Evolutionary conservation across 768 basidiomycete genomes (phyloP).

Genomic region (Gautieria morchelliformis): DNA sequence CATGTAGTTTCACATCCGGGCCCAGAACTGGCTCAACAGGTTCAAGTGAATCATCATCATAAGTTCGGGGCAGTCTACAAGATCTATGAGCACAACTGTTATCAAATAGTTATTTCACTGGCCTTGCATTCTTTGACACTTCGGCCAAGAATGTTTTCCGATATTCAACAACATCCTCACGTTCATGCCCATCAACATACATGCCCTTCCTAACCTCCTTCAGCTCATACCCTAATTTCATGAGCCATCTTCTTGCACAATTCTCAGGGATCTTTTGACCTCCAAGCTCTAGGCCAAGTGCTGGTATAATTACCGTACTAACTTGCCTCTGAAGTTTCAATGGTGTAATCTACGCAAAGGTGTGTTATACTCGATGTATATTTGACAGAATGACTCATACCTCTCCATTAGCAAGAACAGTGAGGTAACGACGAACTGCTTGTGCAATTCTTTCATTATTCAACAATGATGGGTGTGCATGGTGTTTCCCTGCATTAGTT

Average conservation of each 20-base stretch:
- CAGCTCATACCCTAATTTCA: neutral
- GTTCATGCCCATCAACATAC: too few species aligned
- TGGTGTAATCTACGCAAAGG: neutral
- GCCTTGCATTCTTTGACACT: neutral
- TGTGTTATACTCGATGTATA: too few species aligned
- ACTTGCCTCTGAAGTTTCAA: constrained; percentile 1
- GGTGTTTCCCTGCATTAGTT: neutral
- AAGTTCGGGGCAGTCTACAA: neutral
- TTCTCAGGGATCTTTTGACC: neutral
- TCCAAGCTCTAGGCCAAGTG: neutral
- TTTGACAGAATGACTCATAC: neutral
- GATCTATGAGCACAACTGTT: neutral
- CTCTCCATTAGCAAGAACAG: constrained; percentile 1
- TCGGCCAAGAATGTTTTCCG: too few species aligned
- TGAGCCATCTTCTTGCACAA: neutral
- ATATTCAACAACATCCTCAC: too few species aligned
- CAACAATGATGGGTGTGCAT: neutral
- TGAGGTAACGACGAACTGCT: constrained; percentile 2
- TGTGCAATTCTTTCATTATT: constrained; percentile 6
- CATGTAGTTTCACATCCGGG: neutral
- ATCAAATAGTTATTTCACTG: neutral
- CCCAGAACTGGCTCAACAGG: neutral
- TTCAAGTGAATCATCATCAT: neutral
- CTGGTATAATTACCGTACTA: constrained; percentile 7
- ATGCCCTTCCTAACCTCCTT: too few species aligned